Percentiles rank a stretch among this genome's conserved stretches.
These are phyloP conservation scores for Coelastrella sp. DNA, from an alignment of 139 green algal species.

Conservation along the genomic window DNA sequence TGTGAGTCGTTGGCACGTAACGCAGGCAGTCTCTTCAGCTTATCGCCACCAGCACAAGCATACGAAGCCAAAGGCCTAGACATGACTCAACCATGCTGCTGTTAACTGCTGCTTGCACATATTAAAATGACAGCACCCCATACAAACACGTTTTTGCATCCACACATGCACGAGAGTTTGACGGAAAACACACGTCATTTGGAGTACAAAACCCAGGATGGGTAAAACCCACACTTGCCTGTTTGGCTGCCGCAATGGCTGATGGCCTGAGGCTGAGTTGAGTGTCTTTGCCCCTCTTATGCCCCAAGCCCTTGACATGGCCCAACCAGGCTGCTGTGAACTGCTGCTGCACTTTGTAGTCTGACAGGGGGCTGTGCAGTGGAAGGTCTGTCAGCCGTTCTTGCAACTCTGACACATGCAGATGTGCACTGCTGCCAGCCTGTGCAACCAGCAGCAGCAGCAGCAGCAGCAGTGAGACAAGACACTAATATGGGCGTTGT, in stretches of 20 bases:
- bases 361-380: slow-evolving; percentile 45
- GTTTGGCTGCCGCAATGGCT: slow-evolving; percentile 44
- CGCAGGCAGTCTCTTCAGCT: neutral
- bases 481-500: too few relatives aligned
- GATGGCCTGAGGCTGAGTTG: slow-evolving; percentile 45
- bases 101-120: neutral
- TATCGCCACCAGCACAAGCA: neutral
- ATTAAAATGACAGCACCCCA: too few relatives aligned
- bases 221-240: neutral
- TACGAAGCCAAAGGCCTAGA: neutral
- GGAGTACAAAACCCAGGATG: neutral
- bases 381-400: neutral
- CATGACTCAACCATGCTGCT: neutral
- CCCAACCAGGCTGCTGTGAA: neutral
- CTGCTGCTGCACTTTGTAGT: slow-evolving; percentile 51
- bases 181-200: neutral
- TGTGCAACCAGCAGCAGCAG: too few relatives aligned
- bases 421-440: too few relatives aligned
- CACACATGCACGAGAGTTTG: too few relatives aligned
- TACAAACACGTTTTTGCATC: too few relatives aligned
- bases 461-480: too few relatives aligned
- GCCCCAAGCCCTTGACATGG: neutral
- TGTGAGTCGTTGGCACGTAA: too few relatives aligned
- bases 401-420: too few relatives aligned
- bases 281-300: slow-evolving; percentile 8